Evolutionary conservation across 345 rosid genomes (phyloP), one percentile per base, ranked within the genome.

Genomic region (Gossypium turneri): DNA sequence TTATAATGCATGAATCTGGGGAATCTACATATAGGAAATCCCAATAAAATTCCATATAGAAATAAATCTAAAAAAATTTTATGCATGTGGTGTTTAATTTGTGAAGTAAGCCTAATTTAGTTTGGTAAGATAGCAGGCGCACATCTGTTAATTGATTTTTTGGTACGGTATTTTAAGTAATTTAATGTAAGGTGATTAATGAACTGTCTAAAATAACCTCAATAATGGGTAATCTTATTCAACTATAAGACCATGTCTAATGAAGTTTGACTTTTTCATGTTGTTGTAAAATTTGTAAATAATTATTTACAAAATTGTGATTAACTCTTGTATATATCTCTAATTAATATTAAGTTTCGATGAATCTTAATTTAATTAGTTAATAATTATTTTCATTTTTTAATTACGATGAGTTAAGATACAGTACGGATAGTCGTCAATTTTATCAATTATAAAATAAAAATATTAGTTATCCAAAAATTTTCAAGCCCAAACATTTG

Each of bases 371-470:
- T 3, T 34, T 34, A 34, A 34, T 34, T 34, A 4, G 5, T 4
- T 34, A 34, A 34, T 34, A 6, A 34, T 34, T 34, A 34, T 4
- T 34, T 34, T 34, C 1, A 34, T 34, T 34, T 29, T 29, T 34
- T 1, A 4, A 4, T 0, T 4, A 34, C 0, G 6, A 1, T 0
- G 34, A 3, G 0, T 3, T 4, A 29, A 29, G 4, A 29, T 29
- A 29, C 34, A 27, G 29, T 29, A 0, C 34, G 4, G 38, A 29
- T 29, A 29, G 1, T 4, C 0, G 1, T 29, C 6, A 34, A 34
- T 34, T 34, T 34, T 34, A 34, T 34, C 6, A 48, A 12, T 48
- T 48, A 48, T 48, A 48, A 48, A 48, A 47, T 47, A 47, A 47
- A 47, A 53, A 55, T 55, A 22, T 55, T 17, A 10, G 11, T 57